Evolutionary conservation across 2,329 filamentous ascomycete genomes (phyloP).

Genomic region (Exophiala sp.): DNA sequence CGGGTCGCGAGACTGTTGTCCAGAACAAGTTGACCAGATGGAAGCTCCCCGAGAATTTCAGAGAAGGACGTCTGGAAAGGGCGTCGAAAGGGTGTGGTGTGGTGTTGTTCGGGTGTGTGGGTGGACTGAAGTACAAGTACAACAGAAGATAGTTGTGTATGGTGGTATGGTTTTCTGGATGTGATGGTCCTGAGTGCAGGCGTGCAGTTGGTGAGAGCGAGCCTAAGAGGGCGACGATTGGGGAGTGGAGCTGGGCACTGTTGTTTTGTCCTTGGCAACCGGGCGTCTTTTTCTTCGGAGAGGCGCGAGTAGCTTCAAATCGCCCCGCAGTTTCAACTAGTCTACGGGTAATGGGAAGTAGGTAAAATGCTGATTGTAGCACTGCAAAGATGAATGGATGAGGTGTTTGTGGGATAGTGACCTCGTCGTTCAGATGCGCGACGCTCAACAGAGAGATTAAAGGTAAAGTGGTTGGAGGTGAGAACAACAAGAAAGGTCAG

Average conservation of each 20-base stretch:
- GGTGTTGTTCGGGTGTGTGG: background rate
- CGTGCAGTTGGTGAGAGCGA: background rate
- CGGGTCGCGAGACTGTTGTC: background rate
- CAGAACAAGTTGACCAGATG: background rate
- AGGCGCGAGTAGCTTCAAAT: background rate
- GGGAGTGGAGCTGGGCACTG: constrained; percentile 13
- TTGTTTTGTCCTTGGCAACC: constrained; percentile 27
- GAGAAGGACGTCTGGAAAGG: too few species aligned
- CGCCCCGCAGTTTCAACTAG: too few species aligned
- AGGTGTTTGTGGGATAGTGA: too few species aligned
- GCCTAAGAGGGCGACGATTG: background rate
- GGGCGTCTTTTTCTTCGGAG: background rate
- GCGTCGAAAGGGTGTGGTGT: background rate
- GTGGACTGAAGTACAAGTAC: background rate
- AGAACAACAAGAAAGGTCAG: too few species aligned
- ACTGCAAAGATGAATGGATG: too few species aligned
- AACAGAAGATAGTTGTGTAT: background rate
- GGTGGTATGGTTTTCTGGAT: too few species aligned
- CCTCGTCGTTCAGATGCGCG: too few species aligned
- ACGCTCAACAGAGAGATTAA: too few species aligned
- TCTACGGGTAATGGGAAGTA: too few species aligned
- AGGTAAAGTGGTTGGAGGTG: too few species aligned
- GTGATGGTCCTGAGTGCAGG: background rate
- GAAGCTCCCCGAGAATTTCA: background rate
- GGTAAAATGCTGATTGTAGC: too few species aligned